phyloP scores from a whole-genome alignment of 2,329 filamentous ascomycete species.

The Onygenales sp. region DNA sequence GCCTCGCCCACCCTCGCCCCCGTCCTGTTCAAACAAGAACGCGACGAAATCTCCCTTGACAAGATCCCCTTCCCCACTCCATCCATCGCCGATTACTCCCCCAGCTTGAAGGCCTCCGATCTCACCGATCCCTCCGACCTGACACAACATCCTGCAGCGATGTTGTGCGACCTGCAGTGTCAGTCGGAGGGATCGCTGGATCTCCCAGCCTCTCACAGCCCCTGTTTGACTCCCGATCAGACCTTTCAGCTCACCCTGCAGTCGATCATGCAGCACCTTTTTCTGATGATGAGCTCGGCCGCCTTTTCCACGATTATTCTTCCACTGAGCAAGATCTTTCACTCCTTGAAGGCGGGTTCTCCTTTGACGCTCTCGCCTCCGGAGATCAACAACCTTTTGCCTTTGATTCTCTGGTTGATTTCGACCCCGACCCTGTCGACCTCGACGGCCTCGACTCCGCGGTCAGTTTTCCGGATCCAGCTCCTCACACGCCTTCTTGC shows the following conservation, averaged over 20 bases:
- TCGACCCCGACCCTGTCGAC: slow-evolving; percentile 41
- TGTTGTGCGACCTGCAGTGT: slow-evolving; percentile 99
- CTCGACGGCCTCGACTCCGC: slow-evolving; percentile 34
- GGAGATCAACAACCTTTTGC: slow-evolving; percentile 41
- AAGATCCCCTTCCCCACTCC: slow-evolving; percentile 32
- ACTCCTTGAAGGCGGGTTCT: slow-evolving; percentile 66
- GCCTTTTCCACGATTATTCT: slow-evolving; percentile 52
- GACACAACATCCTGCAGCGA: slow-evolving; percentile 99
- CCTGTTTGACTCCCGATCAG: slow-evolving; percentile 30
- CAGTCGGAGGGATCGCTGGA: slow-evolving; percentile 57
- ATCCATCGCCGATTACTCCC: slow-evolving; percentile 29
- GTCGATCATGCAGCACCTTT: slow-evolving; percentile 55
- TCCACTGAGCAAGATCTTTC: slow-evolving; percentile 63
- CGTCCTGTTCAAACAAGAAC: slow-evolving; percentile 36
- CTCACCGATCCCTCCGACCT: slow-evolving; percentile 61
- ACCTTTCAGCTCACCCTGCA: slow-evolving; percentile 42
- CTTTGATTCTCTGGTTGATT: slow-evolving; percentile 48
- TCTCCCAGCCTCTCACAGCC: slow-evolving; percentile 38
- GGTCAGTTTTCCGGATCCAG: slow-evolving; percentile 40
- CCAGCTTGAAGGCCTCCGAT: slow-evolving; percentile 31
- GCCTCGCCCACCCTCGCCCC: slow-evolving; percentile 31
- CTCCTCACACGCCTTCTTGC: slow-evolving; percentile 42
- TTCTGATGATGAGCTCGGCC: slow-evolving; percentile 58
- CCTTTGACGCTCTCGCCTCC: slow-evolving; percentile 56
- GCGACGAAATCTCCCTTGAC: slow-evolving; percentile 32